Evolutionary conservation across 352 stramenopile species (phyloP), one percentile per base, ranked within the genome.

Genomic region (Phytopythium kandeliae): DNA sequence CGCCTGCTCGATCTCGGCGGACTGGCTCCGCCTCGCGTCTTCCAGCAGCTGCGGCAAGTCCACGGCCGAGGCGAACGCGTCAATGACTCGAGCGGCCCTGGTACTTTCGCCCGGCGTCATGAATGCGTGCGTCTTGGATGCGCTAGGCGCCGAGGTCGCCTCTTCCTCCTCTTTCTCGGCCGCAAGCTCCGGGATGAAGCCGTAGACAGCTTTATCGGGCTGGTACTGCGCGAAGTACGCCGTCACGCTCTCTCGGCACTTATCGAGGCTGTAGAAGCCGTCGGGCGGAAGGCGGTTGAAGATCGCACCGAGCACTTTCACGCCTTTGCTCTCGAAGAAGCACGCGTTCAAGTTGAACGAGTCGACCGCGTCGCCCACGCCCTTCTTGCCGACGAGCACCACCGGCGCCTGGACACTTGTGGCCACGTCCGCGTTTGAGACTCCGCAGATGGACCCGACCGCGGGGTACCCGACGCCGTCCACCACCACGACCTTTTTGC

Each of bases 401-500:
- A 98, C 96, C 12, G 89, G 89, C 5, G 74, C 65, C 9, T 85
- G 58, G 35, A 91, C 57, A 34, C 63, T 74, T 26, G 58, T 59
- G 2, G 94, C 89, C 6, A 93, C 72, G 1, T 71, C 59, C 1
- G 78, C 78, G 42, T 90, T 94, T 3, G 80, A 90, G 0, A 94
- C 76, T 9, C 78, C 80, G 33, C 80, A 90, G 55, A 94, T 89
- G 0, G 80, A 89, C 5, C 83, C 83, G 1, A 94, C 77, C 0
- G 91, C 84, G 9, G 96, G 96, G 63, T 98, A 99, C 10, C 96
- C 96, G 10, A 99, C 96, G 19, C 96, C 96, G 68, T 99, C 96
- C 24, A 99, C 76, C 15, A 99, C 62, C 1, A 99, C 86, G 21
- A 98, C 68, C 50, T 88, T 91, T 65, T 97, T 98, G 15, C 78